Evolutionary conservation across 805 yeast genomes (phyloP).

Genomic region (Debaryomyces maramus): DNA sequence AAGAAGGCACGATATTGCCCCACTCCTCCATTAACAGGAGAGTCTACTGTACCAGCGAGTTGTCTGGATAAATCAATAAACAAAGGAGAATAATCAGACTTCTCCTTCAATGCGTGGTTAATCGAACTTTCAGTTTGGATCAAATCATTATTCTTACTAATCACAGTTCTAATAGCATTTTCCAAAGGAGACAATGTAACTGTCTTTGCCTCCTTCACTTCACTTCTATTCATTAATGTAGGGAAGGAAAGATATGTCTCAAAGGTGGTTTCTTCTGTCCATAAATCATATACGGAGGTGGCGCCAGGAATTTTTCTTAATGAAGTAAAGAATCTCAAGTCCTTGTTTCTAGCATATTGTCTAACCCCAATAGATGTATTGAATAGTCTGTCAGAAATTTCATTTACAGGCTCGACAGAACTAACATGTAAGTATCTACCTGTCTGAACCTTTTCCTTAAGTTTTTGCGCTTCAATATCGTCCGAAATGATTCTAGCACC

Average conservation of each 20-base stretch:
- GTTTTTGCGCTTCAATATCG: slow-evolving; percentile 55
- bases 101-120: slow-evolving; percentile 51
- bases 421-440: slow-evolving; percentile 75
- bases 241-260: slow-evolving; percentile 80
- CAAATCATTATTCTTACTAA: slow-evolving; percentile 70
- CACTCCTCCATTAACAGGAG: slow-evolving; percentile 93
- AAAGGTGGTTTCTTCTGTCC: slow-evolving; percentile 87
- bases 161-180: slow-evolving; percentile 71
- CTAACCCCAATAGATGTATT: slow-evolving; percentile 61
- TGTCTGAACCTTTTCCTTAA: slow-evolving; percentile 52
- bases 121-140: slow-evolving; percentile 64
- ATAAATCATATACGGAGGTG: slow-evolving; percentile 66
- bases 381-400: slow-evolving; percentile 46
- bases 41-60: slow-evolving; percentile 81
- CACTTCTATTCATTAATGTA: slow-evolving; percentile 82
- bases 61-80: slow-evolving; percentile 69
- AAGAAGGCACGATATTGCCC: slow-evolving; percentile 77
- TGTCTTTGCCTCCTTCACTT: slow-evolving; percentile 50
- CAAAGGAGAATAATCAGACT: slow-evolving; percentile 45
- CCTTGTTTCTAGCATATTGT: slow-evolving; percentile 73
- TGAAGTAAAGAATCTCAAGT: slow-evolving; percentile 67
- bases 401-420: slow-evolving; percentile 68
- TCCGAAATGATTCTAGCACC: slow-evolving; percentile 72
- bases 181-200: slow-evolving; percentile 77
- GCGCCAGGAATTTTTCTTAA: slow-evolving; percentile 74